phyloP scores from a whole-genome alignment of 75 land plant genomes.

The Cupressus sempervirens region DNA sequence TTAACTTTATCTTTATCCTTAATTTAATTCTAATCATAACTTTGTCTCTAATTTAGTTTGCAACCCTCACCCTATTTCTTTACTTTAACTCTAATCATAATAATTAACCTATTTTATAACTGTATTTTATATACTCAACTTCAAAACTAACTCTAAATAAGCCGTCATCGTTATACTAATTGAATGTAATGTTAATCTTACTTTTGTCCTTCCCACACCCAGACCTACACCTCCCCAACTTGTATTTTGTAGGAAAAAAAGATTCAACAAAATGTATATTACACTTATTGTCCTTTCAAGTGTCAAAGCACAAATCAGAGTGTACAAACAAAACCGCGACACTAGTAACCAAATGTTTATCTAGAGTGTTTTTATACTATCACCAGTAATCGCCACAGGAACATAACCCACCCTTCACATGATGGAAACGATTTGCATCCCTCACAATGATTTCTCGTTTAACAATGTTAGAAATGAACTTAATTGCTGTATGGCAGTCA shows the following conservation, averaged over 20 bases:
- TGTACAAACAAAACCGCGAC: conserved; percentile 11
- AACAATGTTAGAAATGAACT: conserved; percentile 16
- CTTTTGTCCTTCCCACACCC: too few species aligned
- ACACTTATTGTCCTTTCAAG: neutral
- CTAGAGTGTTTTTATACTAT: conserved; percentile 24
- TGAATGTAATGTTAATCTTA: too few species aligned
- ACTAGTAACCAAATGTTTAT: conserved; percentile 38
- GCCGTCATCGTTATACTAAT: too few species aligned
- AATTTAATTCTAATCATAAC: too few species aligned
- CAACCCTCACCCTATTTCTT: too few species aligned
- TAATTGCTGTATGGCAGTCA: conserved; percentile 17
- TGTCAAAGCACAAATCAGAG: neutral
- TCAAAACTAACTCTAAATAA: too few species aligned
- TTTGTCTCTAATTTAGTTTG: too few species aligned
- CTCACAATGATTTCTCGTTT: conserved; percentile 19
- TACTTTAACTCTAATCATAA: too few species aligned
- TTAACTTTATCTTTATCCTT: too few species aligned
- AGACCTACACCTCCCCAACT: neutral
- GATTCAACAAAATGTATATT: neutral
- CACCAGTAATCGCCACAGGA: conserved; percentile 23
- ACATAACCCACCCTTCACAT: conserved; percentile 21
- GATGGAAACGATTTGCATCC: conserved; percentile 21
- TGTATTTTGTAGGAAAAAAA: neutral
- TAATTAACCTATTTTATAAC: too few species aligned
- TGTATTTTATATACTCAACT: too few species aligned